Conservation (phyloP, 345 rosid genomes). For the Hibiscus mutabilis region DNA sequence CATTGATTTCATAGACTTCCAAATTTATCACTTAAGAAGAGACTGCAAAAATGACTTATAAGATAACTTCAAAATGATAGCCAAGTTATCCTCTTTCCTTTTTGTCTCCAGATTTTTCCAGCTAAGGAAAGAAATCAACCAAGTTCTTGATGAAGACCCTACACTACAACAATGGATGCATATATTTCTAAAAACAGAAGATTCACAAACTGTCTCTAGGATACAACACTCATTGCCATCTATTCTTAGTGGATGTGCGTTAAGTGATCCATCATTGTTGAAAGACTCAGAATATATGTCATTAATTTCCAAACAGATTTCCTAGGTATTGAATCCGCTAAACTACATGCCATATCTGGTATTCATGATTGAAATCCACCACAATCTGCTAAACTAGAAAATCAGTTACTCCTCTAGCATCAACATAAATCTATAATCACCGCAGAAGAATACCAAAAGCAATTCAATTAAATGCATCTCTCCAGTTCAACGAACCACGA, state of each 20-base stretch:
- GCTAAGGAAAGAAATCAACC: background rate
- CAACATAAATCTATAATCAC: background rate
- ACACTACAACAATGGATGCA: background rate
- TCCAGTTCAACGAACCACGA: background rate
- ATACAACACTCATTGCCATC: background rate
- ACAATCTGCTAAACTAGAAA: background rate
- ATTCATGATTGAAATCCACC: background rate
- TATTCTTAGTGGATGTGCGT: background rate
- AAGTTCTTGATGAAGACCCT: background rate
- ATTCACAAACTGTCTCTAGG: background rate
- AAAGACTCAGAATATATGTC: background rate
- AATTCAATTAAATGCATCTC: background rate
- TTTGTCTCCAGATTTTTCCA: background rate
- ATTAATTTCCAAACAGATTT: background rate
- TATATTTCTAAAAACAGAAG: background rate
- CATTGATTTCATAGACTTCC: background rate
- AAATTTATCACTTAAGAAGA: background rate
- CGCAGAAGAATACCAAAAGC: background rate
- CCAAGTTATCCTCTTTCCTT: background rate
- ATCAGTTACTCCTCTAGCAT: background rate
- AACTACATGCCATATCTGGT: background rate
- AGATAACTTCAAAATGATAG: background rate
- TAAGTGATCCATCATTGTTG: background rate
- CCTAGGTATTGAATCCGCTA: background rate
- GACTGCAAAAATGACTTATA: background rate